Percentiles rank a stretch among this genome's conserved stretches.
phyloP scores from a whole-genome alignment of 2,329 filamentous ascomycete species.

The Parastagonospora avenae region DNA sequence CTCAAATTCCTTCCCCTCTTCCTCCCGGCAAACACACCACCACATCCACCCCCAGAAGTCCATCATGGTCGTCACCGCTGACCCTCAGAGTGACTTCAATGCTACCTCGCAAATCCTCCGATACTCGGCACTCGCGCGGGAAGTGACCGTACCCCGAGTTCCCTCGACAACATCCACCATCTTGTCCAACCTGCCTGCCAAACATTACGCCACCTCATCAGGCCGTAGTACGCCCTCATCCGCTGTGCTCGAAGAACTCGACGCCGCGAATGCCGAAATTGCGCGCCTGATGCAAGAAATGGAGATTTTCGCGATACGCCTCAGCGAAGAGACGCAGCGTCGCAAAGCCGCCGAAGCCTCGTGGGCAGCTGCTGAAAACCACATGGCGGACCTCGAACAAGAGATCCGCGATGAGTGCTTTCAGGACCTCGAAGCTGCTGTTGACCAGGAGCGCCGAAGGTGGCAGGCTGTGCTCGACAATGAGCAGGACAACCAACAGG shows the following conservation, averaged over 20 bases:
- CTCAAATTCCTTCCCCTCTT: conserved; percentile 56
- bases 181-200: conserved; percentile 36
- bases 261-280: conserved; percentile 80
- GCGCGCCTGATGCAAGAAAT: conserved; percentile 78
- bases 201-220: conserved; percentile 46
- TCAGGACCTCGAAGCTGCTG: conserved; percentile 78
- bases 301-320: conserved; percentile 71
- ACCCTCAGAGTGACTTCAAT: conserved; percentile 92
- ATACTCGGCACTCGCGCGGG: conserved; percentile 89
- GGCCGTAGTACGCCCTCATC: conserved; percentile 53
- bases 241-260: conserved; percentile 68
- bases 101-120: conserved; percentile 94
- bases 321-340: conserved; percentile 72
- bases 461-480: conserved; percentile 81
- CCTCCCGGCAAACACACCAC: conserved; percentile 52
- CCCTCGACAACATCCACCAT: conserved; percentile 82
- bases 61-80: conserved; percentile 95
- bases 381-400: conserved; percentile 77
- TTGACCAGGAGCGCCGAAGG: conserved; percentile 75
- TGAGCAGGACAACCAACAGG: conserved; percentile 77
- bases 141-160: conserved; percentile 88
- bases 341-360: conserved; percentile 75
- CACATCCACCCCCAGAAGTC: conserved; percentile 73
- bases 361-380: conserved; percentile 67
- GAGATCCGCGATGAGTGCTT: conserved; percentile 89